Conservation (phyloP, 352 stramenopile genomes). For the Globisporangium barbulae region DNA sequence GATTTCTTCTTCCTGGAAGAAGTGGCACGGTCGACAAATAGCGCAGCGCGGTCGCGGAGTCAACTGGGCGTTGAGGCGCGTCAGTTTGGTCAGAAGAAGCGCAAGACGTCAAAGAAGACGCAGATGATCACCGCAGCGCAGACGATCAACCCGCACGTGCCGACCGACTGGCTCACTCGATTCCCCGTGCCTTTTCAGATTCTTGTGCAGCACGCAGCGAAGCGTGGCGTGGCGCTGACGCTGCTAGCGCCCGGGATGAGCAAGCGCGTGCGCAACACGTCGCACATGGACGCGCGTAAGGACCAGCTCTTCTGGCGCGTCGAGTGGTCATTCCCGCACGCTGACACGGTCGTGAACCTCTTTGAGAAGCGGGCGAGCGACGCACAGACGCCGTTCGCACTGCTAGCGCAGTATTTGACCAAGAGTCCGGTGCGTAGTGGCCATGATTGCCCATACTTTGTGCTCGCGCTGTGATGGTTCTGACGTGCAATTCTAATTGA, state of each 20-base stretch:
- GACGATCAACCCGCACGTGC: constrained; percentile 56
- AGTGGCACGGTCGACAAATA: constrained; percentile 54
- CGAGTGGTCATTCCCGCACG: constrained; percentile 70
- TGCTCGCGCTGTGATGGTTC: neutral
- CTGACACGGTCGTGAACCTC: constrained; percentile 42
- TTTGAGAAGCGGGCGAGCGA: constrained; percentile 55
- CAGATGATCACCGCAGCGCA: neutral
- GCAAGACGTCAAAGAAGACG: constrained; percentile 16
- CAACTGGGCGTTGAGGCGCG: constrained; percentile 38
- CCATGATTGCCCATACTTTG: neutral
- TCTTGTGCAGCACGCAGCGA: constrained; percentile 62
- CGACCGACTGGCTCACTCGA: constrained; percentile 64
- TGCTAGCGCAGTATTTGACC: constrained; percentile 63
- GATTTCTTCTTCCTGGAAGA: constrained; percentile 81
- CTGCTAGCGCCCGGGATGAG: constrained; percentile 79
- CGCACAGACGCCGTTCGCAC: constrained; percentile 41
- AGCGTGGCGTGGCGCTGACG: constrained; percentile 65
- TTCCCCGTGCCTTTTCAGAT: constrained; percentile 71
- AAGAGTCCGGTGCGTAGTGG: constrained; percentile 42
- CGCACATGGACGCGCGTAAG: constrained; percentile 66
- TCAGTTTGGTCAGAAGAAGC: constrained; percentile 28
- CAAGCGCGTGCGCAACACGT: constrained; percentile 72
- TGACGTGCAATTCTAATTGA: neutral
- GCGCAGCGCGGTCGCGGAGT: constrained; percentile 33
- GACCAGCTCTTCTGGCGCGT: constrained; percentile 68